These are phyloP conservation scores for Maudiozyma turicensis DNA, from an alignment of 805 yeast genomes.

Conservation along the genomic window DNA sequence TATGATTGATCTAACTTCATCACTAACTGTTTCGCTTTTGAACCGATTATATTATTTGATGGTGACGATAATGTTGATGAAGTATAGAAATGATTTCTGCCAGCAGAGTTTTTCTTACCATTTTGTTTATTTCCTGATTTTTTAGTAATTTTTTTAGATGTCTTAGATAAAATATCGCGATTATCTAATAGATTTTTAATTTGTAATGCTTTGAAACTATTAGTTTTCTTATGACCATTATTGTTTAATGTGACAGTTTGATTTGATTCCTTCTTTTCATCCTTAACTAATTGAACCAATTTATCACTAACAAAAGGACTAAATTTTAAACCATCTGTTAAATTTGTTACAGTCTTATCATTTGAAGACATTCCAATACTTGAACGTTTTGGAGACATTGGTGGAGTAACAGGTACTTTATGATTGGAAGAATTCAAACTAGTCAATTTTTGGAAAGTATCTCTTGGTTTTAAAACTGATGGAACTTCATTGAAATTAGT, in stretches of 20 bases:
- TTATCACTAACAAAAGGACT: constrained; percentile 12
- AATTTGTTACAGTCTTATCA: no score
- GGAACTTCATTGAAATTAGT: constrained; percentile 6
- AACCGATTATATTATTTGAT: constrained; percentile 2
- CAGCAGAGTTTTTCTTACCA: background rate
- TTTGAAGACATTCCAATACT: background rate
- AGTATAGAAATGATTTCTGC: background rate
- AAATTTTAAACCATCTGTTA: constrained; percentile 3
- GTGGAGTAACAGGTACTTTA: constrained; percentile 27
- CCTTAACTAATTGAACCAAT: constrained; percentile 24
- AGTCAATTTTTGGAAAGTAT: constrained; percentile 21
- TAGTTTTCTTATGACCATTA: constrained; percentile 25
- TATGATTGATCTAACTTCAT: constrained; percentile 10
- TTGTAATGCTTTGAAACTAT: constrained; percentile 30
- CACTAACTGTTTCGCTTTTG: constrained; percentile 8
- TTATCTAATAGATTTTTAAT: constrained; percentile 24
- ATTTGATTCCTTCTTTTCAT: constrained; percentile 3
- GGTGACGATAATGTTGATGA: constrained; percentile 9
- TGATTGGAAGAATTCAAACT: constrained; percentile 3
- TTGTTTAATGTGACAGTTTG: background rate
- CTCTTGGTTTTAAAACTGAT: constrained; percentile 23
- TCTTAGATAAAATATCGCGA: constrained; percentile 23
- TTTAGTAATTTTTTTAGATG: constrained; percentile 10
- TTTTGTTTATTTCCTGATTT: background rate
- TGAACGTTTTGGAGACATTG: constrained; percentile 16